Conservation (phyloP, 768 basidiomycete genomes). For the Dentipellis fragilis region DNA sequence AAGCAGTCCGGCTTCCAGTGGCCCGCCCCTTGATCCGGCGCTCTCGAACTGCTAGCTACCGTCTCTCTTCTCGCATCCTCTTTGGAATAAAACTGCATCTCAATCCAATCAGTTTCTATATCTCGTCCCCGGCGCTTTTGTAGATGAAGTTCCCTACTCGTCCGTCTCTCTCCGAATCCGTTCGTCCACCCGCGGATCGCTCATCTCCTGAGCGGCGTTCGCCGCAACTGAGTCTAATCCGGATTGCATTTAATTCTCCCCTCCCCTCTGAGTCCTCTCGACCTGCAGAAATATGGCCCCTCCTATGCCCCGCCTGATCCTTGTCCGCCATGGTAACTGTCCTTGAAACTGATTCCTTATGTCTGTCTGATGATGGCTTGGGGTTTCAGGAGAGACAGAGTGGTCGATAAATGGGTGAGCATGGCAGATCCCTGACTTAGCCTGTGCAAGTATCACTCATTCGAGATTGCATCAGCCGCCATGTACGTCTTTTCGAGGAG, state of each 20-base stretch:
- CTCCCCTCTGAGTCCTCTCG: neutral
- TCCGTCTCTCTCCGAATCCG: no score
- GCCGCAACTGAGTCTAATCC: no score
- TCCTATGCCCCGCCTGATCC: slow-evolving; percentile 39
- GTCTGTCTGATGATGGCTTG: no score
- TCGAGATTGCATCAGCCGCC: slow-evolving; percentile 34
- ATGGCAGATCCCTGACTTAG: neutral
- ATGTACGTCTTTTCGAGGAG: slow-evolving; percentile 32
- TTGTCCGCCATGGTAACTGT: slow-evolving; percentile 39
- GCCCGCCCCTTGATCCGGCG: neutral
- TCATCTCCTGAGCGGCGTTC: no score
- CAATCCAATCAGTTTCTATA: no score
- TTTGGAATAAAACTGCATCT: no score
- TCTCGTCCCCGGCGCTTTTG: no score
- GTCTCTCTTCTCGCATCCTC: no score
- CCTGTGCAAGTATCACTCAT: neutral
- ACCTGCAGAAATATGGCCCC: neutral
- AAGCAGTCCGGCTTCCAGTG: slow-evolving; percentile 1
- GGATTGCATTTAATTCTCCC: neutral
- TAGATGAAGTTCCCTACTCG: no score
- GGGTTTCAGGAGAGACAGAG: slow-evolving; percentile 71
- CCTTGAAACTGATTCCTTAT: neutral
- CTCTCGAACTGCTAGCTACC: no score
- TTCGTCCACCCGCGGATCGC: no score
- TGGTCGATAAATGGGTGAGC: slow-evolving; percentile 82